Evolutionary conservation across 2,329 filamentous ascomycete genomes (phyloP), one percentile per base, ranked within the genome.

Genomic region (Paraphoma sp.): DNA sequence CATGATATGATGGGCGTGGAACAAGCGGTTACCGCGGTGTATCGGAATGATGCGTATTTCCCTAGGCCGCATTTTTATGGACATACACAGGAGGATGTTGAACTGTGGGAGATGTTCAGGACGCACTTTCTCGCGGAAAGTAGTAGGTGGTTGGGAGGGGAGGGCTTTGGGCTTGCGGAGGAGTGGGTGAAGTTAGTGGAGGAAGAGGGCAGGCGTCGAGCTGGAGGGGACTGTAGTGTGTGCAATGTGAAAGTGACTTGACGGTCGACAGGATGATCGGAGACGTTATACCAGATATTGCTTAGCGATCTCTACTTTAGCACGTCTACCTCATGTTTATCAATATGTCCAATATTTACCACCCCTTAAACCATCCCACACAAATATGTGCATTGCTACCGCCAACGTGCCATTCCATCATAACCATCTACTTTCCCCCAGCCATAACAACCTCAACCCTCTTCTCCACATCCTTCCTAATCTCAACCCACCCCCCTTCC

Each of bases 401-500:
- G 3, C 23, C 23, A 3, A 23, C 5, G 23, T 23, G 23, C 23
- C 23, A 5, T 23, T 23, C 23, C 23, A 23, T 23, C 23, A 23
- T 23, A 23, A 23, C 23, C 23, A 23, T 23, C 23, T 23, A 23
- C 23, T 3, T 5, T 23, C 23, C 23, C 23, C 23, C 31, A 40
- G 7, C n/a, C 36, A 60, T 49, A 33, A 69, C 67, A 40, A 77
- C 56, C 48, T 82, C 77, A 17, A 82, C 51, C 2, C 81, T 76
- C 6, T 67, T 67, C 31, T 68, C 65, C 8, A 74, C 70, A 23
- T 84, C 81, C 68, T 79, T 84, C 59, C 74, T 76, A 0, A 97
- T 83, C 56, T 86, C 84, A 75, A 96, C 85, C 82, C 86, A 89
- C 0, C 93, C 93, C 1, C 84, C 87, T 49, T 81, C 74, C 17